Evolutionary conservation across 169 alveolate species (phyloP), one percentile per base, ranked within the genome.

Genomic region (Plasmodium adleri): DNA sequence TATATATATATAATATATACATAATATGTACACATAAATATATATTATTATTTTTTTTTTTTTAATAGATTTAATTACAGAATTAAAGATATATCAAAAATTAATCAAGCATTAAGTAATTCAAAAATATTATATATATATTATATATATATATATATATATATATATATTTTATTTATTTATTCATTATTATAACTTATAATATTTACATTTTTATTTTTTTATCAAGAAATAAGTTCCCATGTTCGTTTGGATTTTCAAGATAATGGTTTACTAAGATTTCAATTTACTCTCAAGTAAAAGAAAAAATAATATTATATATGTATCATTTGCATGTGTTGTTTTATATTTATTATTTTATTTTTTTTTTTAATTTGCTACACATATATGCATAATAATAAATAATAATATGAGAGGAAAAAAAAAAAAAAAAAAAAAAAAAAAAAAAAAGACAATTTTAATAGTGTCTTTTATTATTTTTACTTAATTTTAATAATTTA

Each of bases 211-310:
- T 32, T 32, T 32, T 32, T 32, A 32, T 32, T 32, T 32, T 32
- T 32, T 32, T 32, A 32, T 13, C 6, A 43, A 80, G 90, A 80
- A 68, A 80, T 80, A 62, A 80, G 90, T 58, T 80, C 90, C 52
- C 83, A 80, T 54, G 72, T 80, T 63, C 52, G 90, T 17, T 54
- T 80, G 90, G 90, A 80, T 68, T 56, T 80, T 49, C 90, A 80
- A 28, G 90, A 80, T 20, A 80, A 80, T 49, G 90, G 90, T 2
- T 43, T 80, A 63, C 24, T 80, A 28, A 24, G 90, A 2, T 70
- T 80, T 39, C 90, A 80, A 63, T 80, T 80, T 58, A 80, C 90
- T 62, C 54, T 80, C 59, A 80, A 22, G 90, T 80, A 50, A 80
- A 32, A 52, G 32, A 32, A 20, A 17, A n/a, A 28, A 58, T 15